Evolutionary conservation across 345 rosid species (phyloP).

Genomic region (Corchorus olitorius): DNA sequence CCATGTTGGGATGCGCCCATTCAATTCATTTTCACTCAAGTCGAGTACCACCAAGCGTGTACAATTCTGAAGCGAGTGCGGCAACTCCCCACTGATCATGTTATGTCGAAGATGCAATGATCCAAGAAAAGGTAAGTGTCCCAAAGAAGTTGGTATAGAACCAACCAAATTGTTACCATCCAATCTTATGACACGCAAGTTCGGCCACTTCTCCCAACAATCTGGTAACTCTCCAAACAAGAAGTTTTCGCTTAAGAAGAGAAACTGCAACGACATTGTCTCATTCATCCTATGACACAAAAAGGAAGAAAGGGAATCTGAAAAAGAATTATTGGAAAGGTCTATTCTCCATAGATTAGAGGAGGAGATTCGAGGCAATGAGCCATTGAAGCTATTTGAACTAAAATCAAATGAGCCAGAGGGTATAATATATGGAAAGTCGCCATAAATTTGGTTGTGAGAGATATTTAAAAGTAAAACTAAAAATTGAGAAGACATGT

Average conservation of each 20-base stretch:
- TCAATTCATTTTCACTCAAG: conserved; percentile 47
- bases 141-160: conserved; percentile 39
- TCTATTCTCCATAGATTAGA: conserved; percentile 36
- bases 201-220: conserved; percentile 39
- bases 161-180: conserved; percentile 49
- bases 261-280: conserved; percentile 19
- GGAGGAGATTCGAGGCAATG: conserved; percentile 48
- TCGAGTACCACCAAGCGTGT: conserved; percentile 40
- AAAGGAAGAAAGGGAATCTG: conserved; percentile 46
- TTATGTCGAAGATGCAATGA: conserved; percentile 45
- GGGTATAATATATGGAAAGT: conserved; percentile 29
- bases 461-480: conserved; percentile 41
- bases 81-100: conserved; percentile 39
- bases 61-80: conserved; percentile 47
- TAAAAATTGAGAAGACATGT: conserved; percentile 33
- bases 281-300: conserved; percentile 32
- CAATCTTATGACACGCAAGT: conserved; percentile 38
- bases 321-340: conserved; percentile 46
- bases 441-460: conserved; percentile 44
- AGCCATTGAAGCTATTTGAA: conserved; percentile 46
- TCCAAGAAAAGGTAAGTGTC: conserved; percentile 36
- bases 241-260: conserved; percentile 36
- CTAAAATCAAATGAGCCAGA: conserved; percentile 33
- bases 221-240: conserved; percentile 42
- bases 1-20: conserved; percentile 46